Percentiles rank a stretch among this genome's conserved stretches.
These are phyloP conservation scores for Tolypocladium paradoxum DNA, from an alignment of 2,329 filamentous ascomycete genomes.

Conservation along the genomic window DNA sequence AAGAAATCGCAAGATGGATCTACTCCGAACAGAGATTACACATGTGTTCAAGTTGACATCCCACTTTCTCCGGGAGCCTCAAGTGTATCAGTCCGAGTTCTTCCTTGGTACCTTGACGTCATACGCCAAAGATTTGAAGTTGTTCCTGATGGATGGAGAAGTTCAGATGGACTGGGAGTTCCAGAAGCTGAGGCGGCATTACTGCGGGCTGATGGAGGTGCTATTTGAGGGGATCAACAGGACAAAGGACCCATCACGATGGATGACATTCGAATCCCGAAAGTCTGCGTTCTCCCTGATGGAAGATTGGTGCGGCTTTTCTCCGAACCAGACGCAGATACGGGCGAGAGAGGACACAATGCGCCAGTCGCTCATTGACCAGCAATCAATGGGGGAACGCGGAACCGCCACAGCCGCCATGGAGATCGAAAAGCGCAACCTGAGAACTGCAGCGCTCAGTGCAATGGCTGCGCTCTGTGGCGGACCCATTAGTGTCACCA, in stretches of 20 bases:
- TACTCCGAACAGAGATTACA: conserved; percentile 85
- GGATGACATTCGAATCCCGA: conserved; percentile 95
- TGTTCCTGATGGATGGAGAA: conserved; percentile 90
- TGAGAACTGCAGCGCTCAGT: conserved; percentile 81
- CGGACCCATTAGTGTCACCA: conserved; percentile 74
- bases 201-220: conserved; percentile 87
- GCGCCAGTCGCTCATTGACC: conserved; percentile 72
- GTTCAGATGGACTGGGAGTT: conserved; percentile 94
- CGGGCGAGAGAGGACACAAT: conserved; percentile 76
- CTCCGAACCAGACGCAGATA: conserved; percentile 77
- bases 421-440: conserved; percentile 92
- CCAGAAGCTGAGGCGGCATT: conserved; percentile 82
- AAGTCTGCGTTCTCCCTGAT: conserved; percentile 94
- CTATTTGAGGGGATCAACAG: conserved; percentile 85
- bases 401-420: conserved; percentile 77
- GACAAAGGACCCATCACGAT: conserved; percentile 73
- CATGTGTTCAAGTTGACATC: conserved; percentile 93
- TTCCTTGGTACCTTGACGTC: conserved; percentile 78
- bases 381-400: conserved; percentile 64
- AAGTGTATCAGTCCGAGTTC: conserved; percentile 80
- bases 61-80: conserved; percentile 69
- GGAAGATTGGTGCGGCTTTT: conserved; percentile 99
- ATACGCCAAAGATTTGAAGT: conserved; percentile 83
- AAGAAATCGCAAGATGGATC: conserved; percentile 73
- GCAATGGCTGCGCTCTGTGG: conserved; percentile 92